Evolutionary conservation across 73 alveolate genomes (phyloP).

Genomic region (Paramecium tetraurelia): DNA sequence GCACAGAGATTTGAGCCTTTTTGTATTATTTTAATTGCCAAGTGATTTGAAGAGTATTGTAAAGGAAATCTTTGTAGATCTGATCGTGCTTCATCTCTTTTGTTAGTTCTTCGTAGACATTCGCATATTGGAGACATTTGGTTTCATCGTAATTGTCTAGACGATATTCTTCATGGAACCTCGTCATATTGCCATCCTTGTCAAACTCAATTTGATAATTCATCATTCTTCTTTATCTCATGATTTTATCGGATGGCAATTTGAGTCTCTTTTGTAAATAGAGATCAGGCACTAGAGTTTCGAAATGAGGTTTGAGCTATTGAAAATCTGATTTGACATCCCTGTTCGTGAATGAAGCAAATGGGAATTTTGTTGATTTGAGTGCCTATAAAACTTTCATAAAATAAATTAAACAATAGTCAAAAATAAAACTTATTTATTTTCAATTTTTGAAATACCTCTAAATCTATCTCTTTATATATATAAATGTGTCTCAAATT

Average conservation of each 20-base stretch:
- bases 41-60: constrained; percentile 3
- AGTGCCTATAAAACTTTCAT: constrained; percentile 29
- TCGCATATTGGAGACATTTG: constrained; percentile 7
- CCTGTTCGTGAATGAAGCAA: background rate
- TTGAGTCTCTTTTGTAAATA: constrained; percentile 18
- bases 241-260: background rate
- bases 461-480: background rate
- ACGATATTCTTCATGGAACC: constrained; percentile 29
- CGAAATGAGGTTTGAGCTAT: background rate
- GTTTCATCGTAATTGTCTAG: background rate
- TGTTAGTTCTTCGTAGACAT: background rate
- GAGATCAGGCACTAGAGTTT: background rate
- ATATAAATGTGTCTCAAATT: background rate
- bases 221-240: constrained; percentile 43
- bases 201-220: constrained; percentile 9
- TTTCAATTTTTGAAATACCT: background rate
- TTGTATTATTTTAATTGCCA: constrained; percentile 19
- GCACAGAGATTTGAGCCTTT: constrained; percentile 27
- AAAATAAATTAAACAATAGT: background rate
- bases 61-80: constrained; percentile 21
- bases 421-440: background rate
- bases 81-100: constrained; percentile 7
- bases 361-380: constrained; percentile 21
- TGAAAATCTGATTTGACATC: constrained; percentile 5
- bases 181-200: background rate